Base-by-base conservation (phyloP, 2,329 filamentous ascomycete species). In the Epichloe coenophiala region DNA sequence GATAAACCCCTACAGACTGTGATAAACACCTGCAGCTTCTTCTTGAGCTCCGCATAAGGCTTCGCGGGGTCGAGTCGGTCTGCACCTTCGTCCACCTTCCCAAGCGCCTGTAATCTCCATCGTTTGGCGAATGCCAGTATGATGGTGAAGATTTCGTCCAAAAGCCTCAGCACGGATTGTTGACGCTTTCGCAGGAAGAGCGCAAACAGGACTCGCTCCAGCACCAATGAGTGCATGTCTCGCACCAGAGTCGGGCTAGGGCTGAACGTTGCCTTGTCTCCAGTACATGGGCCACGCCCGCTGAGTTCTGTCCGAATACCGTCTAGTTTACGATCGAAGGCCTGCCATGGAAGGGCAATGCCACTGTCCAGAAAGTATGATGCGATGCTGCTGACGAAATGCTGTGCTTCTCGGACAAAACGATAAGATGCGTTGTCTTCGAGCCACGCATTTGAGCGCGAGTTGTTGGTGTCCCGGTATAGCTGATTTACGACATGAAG, bases 361-460 rank as follows among this genome's bases (percentile, higher is more conserved):
- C 84, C 89, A 0, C 81, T 77, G 52, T 91, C 86, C 55, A 94
- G 84, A 58, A 90, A 85, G 61, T 96, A 93, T 1, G 82, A 77
- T 39, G 81, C 78, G 0, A 96, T 66, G 9, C 78, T 78, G 1
- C 78, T 75, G 23, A 95, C 74, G 56, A 97, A 90, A 63, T 93
- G 84, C 49, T 87, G 82, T 0, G 88, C 83, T 61, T 95, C 86
- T 38, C 84, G 75, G 5, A 83, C 75, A 56, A 96, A 89, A 46
- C 77, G 77, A 52, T 77, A 70, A 0, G 68, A 62, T 13, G 58
- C 57, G 15, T 63, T 73, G 61, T 65, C 69, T 44, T 65, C 56
- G 27, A 60, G 53, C 62, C 66, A 70, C 13, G 57, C 58, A 4
- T 60, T 65, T 5, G 59, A 63, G 51, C 63, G 63, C 4, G 63